Conservation (phyloP, 2,329 filamentous ascomycete genomes). For the Hymenoscyphus linearis region DNA sequence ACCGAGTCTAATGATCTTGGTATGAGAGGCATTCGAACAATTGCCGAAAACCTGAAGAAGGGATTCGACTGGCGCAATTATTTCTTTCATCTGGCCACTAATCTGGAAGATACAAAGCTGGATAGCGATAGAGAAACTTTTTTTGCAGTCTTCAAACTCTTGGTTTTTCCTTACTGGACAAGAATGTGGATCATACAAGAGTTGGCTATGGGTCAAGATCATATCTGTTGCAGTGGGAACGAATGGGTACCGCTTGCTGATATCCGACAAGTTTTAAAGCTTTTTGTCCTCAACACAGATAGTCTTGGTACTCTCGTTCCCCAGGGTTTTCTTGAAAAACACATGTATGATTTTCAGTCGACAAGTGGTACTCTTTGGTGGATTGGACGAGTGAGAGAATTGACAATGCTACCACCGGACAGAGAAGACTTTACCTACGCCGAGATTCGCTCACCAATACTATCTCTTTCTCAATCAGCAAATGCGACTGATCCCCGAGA, state of each 20-base stretch:
- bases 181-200: slow-evolving; percentile 6
- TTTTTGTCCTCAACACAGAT: neutral
- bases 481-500: slow-evolving; percentile 2
- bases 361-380: neutral
- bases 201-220: neutral
- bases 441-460: neutral
- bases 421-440: neutral
- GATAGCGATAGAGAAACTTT: neutral
- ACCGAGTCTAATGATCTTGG: neutral
- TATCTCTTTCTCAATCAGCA: neutral
- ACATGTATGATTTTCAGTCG: neutral
- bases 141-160: neutral
- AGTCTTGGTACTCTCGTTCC: neutral
- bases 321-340: neutral
- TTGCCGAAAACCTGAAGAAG: neutral
- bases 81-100: neutral
- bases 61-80: neutral
- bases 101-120: neutral
- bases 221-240: neutral
- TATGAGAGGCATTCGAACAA: neutral
- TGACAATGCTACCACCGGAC: neutral
- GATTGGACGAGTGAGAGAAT: slow-evolving; percentile 1
- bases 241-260: neutral
- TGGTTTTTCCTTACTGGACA: neutral
- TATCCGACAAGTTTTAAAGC: slow-evolving; percentile 1